phyloP scores from a whole-genome alignment of 169 alveolate species.

The Prorocentrum cordatum region DNA sequence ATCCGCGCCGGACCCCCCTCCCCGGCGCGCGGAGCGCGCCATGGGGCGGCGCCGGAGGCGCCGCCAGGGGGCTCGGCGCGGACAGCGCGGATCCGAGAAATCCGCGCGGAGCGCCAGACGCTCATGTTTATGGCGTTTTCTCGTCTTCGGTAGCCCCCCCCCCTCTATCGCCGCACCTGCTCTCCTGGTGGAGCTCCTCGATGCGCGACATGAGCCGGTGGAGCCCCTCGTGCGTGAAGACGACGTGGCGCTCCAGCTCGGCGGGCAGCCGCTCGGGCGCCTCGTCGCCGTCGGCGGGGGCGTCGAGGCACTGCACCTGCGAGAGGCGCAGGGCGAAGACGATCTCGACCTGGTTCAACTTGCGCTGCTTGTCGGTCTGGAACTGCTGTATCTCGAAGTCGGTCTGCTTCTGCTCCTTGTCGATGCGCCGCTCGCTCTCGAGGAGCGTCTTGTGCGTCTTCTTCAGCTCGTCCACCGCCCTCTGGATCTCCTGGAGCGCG shows the following conservation, averaged over 20 bases:
- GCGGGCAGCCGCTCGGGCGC: conserved; percentile 41
- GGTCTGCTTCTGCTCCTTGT: conserved; percentile 67
- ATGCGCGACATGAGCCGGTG: conserved; percentile 33
- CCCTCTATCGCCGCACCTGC: no score
- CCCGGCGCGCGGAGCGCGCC: no score
- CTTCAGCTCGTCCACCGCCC: conserved; percentile 77
- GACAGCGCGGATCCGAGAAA: no score
- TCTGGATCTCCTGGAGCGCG: conserved; percentile 75
- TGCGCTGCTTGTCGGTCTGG: conserved; percentile 66
- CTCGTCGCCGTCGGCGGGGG: background rate
- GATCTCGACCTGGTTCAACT: conserved; percentile 63
- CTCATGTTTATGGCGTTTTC: no score
- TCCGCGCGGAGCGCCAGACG: no score
- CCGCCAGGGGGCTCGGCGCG: no score
- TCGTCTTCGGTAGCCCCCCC: no score
- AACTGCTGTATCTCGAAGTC: conserved; percentile 62
- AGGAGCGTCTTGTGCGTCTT: conserved; percentile 76
- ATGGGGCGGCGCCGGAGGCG: no score
- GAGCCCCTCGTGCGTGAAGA: conserved; percentile 45
- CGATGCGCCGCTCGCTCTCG: conserved; percentile 73
- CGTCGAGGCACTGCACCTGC: conserved; percentile 16
- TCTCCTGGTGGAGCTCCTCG: conserved; percentile 48
- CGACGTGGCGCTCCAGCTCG: conserved; percentile 22
- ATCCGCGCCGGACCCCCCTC: no score
- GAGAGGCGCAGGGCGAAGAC: conserved; percentile 45